Percentiles rank a stretch among this genome's conserved stretches.
phyloP scores from a whole-genome alignment of 2,329 filamentous ascomycete genomes.

The Fusarium redolens region DNA sequence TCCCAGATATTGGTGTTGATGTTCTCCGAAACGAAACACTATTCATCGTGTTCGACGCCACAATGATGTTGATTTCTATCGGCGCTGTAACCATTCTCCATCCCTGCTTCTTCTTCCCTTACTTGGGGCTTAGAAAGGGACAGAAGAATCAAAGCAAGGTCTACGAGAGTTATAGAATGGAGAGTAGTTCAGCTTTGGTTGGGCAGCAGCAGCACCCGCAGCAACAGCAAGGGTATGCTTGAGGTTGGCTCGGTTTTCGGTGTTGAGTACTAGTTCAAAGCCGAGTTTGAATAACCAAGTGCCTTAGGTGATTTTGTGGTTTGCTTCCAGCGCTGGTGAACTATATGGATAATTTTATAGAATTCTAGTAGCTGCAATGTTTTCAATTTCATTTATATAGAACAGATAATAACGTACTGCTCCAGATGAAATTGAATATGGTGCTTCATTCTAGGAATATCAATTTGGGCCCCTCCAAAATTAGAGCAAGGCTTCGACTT shows the following conservation, averaged over 20 bases:
- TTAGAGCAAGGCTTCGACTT: no score
- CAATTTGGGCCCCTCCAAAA: accelerated
- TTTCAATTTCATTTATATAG: neutral
- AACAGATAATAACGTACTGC: neutral
- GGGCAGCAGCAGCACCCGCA: neutral
- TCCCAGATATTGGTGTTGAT: slow-evolving; percentile 11
- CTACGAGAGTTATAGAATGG: slow-evolving; percentile 15
- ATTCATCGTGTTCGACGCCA: slow-evolving; percentile 28
- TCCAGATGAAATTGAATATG: neutral
- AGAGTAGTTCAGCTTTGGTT: slow-evolving; percentile 10
- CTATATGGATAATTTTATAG: neutral
- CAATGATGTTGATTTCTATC: slow-evolving; percentile 27
- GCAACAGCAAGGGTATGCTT: slow-evolving; percentile 2
- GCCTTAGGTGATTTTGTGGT: neutral
- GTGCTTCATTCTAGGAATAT: accelerated
- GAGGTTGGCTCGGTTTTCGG: neutral
- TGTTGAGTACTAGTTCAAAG: neutral
- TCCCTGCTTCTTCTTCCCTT: slow-evolving; percentile 30
- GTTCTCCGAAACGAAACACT: slow-evolving; percentile 33
- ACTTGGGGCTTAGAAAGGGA: slow-evolving; percentile 13
- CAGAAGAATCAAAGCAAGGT: slow-evolving; percentile 19
- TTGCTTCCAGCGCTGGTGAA: neutral
- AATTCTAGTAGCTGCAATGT: neutral
- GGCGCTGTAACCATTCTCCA: slow-evolving; percentile 21
- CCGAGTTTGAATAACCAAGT: neutral